These are phyloP conservation scores for Rhizophagus sp. DNA, from an alignment of 192 early-diverging fungal genomes.

Conservation along the genomic window DNA sequence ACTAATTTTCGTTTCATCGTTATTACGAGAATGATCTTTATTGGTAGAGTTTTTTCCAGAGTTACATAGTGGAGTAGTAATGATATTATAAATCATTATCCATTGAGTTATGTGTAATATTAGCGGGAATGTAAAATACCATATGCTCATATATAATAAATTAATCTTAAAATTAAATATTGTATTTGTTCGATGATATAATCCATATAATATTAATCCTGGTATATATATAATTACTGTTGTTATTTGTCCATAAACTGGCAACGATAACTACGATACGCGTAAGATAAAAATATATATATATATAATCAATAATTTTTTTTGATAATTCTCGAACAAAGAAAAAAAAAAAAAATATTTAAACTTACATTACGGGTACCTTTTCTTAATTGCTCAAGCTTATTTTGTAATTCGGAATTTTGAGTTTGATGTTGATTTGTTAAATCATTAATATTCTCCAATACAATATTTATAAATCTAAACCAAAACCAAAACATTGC, in stretches of 20 bases:
- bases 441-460: neutral
- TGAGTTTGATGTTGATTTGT: neutral
- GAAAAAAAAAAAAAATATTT: neutral
- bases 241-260: neutral
- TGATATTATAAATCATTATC: constrained; percentile 1
- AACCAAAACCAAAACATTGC: neutral
- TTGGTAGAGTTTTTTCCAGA: too few species aligned
- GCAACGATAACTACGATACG: neutral
- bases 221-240: neutral
- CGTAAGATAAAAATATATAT: neutral
- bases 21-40: too few species aligned
- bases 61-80: too few species aligned
- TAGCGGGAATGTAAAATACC: neutral
- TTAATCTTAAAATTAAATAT: constrained; percentile 11
- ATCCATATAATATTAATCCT: neutral
- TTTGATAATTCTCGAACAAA: neutral
- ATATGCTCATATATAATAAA: neutral
- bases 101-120: neutral
- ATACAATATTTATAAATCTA: constrained; percentile 1
- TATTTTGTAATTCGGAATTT: neutral
- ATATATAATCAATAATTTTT: too few species aligned
- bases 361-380: neutral
- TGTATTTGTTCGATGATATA: neutral
- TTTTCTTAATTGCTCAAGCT: neutral
- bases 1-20: too few species aligned